Percentiles rank a stretch among this genome's conserved stretches.
phyloP scores from a whole-genome alignment of 768 basidiomycete genomes.

The Sporobolomyces phaffii region DNA sequence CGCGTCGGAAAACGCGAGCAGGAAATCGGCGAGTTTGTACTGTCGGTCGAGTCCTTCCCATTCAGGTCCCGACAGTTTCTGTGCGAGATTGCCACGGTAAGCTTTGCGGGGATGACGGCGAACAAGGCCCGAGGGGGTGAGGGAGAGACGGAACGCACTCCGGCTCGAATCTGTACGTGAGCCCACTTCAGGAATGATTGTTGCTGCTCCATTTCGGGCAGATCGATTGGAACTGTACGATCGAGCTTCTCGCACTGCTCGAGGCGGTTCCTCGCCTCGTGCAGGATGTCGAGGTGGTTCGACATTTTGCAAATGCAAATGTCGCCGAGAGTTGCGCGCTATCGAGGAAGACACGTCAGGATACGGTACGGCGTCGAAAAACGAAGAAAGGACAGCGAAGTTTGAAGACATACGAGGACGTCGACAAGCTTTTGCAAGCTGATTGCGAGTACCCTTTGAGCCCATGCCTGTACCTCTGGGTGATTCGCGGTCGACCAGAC shows the following conservation, averaged over 20 bases:
- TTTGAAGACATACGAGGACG: conserved; percentile 21
- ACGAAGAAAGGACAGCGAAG: neutral
- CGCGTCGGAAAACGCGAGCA: conserved; percentile 36
- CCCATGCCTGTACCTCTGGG: conserved; percentile 32
- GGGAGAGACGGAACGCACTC: conserved; percentile 1
- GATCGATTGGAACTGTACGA: conserved; percentile 35
- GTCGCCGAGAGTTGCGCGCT: conserved; percentile 29
- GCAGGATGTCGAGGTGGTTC: conserved; percentile 33
- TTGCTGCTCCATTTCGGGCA: conserved; percentile 33
- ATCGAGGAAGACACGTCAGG: neutral
- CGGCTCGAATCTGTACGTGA: conserved; percentile 25
- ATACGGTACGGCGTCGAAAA: neutral
- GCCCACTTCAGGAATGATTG: conserved; percentile 25
- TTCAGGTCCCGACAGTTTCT: conserved; percentile 29
- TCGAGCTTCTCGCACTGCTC: conserved; percentile 33
- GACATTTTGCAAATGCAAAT: conserved; percentile 36
- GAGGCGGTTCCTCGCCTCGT: conserved; percentile 27
- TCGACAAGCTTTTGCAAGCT: conserved; percentile 37
- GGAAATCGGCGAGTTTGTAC: conserved; percentile 36
- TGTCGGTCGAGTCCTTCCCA: conserved; percentile 32
- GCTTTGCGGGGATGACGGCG: neutral
- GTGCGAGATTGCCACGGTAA: neutral
- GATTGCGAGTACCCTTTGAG: conserved; percentile 29
- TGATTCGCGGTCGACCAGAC: conserved; percentile 23
- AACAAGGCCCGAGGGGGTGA: neutral